Conservation (phyloP, 257 asterid species). For the Penstemon eatonii region DNA sequence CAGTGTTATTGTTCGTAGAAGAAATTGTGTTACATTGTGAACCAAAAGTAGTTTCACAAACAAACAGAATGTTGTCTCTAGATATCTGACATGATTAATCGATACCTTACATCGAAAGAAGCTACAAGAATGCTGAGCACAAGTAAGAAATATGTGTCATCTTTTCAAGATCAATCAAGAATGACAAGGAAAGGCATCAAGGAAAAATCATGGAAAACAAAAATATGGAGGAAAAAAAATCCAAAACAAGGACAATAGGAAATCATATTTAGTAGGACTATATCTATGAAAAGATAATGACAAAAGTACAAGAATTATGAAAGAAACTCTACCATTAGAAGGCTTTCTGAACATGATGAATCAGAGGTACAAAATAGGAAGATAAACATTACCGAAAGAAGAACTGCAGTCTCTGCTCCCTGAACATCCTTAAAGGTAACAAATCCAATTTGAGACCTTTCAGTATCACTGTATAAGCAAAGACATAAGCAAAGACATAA, state of each 20-base stretch:
- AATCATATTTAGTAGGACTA: not conserved
- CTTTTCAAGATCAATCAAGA: not conserved
- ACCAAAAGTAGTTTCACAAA: not conserved
- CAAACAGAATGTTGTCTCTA: not conserved
- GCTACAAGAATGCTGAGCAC: conserved; percentile 9
- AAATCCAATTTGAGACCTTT: conserved; percentile 77
- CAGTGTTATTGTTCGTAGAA: not conserved
- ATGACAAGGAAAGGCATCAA: conserved; percentile 1
- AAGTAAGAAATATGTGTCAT: conserved; percentile 8
- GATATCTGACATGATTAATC: not conserved
- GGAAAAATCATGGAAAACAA: not conserved
- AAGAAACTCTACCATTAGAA: not conserved
- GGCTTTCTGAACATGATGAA: not conserved
- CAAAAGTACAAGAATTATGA: conserved; percentile 1
- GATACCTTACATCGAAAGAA: conserved; percentile 5
- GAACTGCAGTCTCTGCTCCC: conserved; percentile 98
- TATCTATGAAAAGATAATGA: not conserved
- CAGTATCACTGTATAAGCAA: conserved; percentile 68
- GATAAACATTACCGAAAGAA: conserved; percentile 72
- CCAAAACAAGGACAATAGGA: not conserved
- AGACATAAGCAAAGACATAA: conserved; percentile 18
- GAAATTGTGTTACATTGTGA: not conserved
- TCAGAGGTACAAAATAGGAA: not conserved
- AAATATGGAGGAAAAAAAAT: not conserved
- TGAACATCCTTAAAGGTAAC: conserved; percentile 91